A percentile compares a stretch with the other conserved stretches of the same genome.
These are phyloP conservation scores for Syzygium aromaticum DNA, from an alignment of 345 rosid genomes.

Conservation along the genomic window DNA sequence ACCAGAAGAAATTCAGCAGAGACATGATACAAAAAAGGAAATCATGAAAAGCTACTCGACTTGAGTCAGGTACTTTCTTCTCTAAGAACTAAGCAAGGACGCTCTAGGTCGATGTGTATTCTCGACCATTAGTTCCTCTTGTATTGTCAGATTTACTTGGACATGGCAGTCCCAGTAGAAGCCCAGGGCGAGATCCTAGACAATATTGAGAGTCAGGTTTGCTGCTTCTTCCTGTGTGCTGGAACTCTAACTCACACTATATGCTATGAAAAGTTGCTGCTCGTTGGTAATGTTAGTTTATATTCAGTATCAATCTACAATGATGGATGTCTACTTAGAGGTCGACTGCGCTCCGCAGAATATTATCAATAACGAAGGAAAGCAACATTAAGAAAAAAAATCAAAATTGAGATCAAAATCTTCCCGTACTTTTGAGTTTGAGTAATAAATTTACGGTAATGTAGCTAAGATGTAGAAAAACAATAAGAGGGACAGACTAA, in stretches of 20 bases:
- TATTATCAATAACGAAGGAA: background rate
- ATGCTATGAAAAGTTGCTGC: background rate
- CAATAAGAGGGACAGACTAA: background rate
- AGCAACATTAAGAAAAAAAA: background rate
- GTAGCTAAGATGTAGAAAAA: background rate
- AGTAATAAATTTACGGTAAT: background rate
- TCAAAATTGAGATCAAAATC: background rate
- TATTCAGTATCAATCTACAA: background rate
- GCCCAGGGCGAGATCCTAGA: conserved; percentile 68
- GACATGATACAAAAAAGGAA: conserved; percentile 84
- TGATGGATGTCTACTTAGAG: background rate
- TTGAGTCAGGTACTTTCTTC: conserved; percentile 56
- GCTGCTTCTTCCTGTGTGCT: conserved; percentile 3
- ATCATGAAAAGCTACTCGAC: conserved; percentile 87
- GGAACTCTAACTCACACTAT: background rate
- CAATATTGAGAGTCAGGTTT: conserved; percentile 66
- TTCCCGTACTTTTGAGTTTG: background rate
- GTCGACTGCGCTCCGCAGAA: background rate
- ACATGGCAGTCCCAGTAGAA: conserved; percentile 63
- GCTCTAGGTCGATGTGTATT: background rate
- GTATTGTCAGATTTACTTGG: conserved; percentile 46
- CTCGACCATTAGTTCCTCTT: background rate
- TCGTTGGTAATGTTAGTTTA: background rate
- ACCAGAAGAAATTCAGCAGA: conserved; percentile 88
- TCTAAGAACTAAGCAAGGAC: background rate